A percentile compares a stretch with the other conserved stretches of the same genome.
Evolutionary conservation across 257 asterid genomes (phyloP).

Genomic region (Leonotis leonurus): DNA sequence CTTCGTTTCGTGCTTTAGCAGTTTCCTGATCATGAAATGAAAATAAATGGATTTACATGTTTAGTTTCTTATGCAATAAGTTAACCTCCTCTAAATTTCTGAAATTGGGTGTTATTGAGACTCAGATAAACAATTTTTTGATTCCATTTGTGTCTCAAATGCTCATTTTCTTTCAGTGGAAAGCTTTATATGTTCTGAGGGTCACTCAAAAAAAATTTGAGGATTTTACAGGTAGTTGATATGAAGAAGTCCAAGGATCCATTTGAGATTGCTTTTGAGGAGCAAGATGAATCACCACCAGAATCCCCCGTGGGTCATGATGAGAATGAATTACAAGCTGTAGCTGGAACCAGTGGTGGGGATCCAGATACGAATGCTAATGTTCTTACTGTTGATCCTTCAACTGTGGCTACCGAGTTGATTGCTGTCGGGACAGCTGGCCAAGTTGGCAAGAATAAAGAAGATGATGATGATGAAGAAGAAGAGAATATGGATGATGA

Average conservation of each 20-base stretch:
- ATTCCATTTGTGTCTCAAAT: not conserved
- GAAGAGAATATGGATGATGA: constrained; percentile 89
- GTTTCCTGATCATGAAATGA: too few relatives aligned
- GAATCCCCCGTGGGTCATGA: constrained; percentile 73
- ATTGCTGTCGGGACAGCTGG: constrained; percentile 33
- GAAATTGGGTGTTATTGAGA: not conserved
- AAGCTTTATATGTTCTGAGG: not conserved
- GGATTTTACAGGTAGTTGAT: constrained; percentile 14
- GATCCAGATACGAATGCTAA: constrained; percentile 29
- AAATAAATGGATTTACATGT: too few relatives aligned
- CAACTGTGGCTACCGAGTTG: constrained; percentile 29
- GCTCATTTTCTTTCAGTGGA: not conserved
- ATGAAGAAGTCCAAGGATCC: constrained; percentile 98
- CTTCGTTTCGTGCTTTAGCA: not conserved
- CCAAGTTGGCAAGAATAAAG: constrained; percentile 52
- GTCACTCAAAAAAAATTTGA: too few relatives aligned
- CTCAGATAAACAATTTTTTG: not conserved
- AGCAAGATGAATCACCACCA: constrained; percentile 84
- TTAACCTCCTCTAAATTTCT: not conserved
- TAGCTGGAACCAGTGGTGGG: constrained; percentile 33
- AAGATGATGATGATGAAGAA: constrained; percentile 92
- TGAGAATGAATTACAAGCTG: constrained; percentile 53
- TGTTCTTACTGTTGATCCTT: constrained; percentile 33
- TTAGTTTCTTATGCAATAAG: not conserved
- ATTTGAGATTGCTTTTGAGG: constrained; percentile 79